Percentiles rank a stretch among this genome's conserved stretches.
These are phyloP conservation scores for Coniferiporia weirii DNA, from an alignment of 1,284 basidiomycete genomes.

Conservation along the genomic window DNA sequence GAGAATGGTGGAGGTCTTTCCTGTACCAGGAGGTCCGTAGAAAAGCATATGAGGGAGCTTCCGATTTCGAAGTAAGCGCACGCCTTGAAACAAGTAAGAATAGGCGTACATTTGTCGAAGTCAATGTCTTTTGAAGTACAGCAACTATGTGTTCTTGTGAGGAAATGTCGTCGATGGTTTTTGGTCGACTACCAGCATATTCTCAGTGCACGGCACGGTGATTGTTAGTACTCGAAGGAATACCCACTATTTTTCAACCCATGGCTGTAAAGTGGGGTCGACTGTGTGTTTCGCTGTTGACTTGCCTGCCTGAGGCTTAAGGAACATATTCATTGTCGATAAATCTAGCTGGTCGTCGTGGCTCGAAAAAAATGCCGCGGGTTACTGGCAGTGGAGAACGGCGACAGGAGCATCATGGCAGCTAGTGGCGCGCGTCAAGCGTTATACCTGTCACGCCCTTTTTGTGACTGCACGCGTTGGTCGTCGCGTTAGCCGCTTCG, in stretches of 20 bases:
- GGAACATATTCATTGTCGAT: slow-evolving; percentile 44
- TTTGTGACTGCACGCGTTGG: slow-evolving; percentile 28
- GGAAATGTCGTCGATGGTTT: slow-evolving; percentile 96
- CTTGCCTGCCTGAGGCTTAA: slow-evolving; percentile 42
- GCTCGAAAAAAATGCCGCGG: slow-evolving; percentile 1
- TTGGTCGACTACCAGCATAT: slow-evolving; percentile 83
- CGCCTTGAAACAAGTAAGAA: not conserved
- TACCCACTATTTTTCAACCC: slow-evolving; percentile 95
- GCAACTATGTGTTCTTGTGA: slow-evolving; percentile 96
- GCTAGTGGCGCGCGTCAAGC: slow-evolving; percentile 14
- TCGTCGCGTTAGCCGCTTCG: not conserved
- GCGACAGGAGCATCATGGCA: too few species aligned
- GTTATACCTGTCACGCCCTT: slow-evolving; percentile 26
- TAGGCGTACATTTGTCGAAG: slow-evolving; percentile 79
- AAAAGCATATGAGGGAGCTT: slow-evolving; percentile 99
- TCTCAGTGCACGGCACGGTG: slow-evolving; percentile 8
- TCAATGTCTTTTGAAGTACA: slow-evolving; percentile 86
- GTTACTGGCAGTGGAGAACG: too few species aligned
- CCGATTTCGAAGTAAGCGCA: slow-evolving; percentile 16
- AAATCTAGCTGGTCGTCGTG: too few species aligned
- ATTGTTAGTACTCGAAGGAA: not conserved
- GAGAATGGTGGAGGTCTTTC: slow-evolving; percentile 98
- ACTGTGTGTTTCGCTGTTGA: slow-evolving; percentile 37
- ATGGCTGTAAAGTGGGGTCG: slow-evolving; percentile 77
- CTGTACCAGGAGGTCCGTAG: slow-evolving; percentile 98